Percentiles rank a stretch among this genome's conserved stretches.
phyloP scores from a whole-genome alignment of 192 early-diverging fungal genomes.

The Irineochytrium annulatum region DNA sequence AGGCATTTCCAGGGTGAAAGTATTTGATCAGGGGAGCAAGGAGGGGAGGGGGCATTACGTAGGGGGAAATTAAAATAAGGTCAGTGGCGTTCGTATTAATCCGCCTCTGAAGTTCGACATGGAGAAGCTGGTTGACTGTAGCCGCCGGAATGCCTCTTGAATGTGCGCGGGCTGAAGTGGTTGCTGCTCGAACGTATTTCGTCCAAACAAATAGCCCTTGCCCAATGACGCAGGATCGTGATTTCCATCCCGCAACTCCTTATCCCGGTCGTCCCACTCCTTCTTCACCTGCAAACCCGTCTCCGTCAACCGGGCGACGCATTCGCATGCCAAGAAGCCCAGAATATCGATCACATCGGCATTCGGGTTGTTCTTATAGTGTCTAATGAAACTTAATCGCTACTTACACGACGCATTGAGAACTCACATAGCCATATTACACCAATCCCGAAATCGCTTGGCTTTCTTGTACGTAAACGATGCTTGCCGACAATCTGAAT shows the following conservation, averaged over 20 bases:
- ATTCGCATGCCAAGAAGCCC: constrained; percentile 93
- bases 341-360: constrained; percentile 95
- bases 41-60: constrained; percentile 14
- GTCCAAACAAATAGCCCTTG: constrained; percentile 66
- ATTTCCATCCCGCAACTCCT: constrained; percentile 19
- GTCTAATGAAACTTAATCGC: constrained; percentile 26
- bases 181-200: constrained; percentile 72
- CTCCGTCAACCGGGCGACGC: constrained; percentile 89
- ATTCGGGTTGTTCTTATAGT: constrained; percentile 85
- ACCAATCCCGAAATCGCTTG: constrained; percentile 94
- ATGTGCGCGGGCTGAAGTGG: constrained; percentile 84
- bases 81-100: neutral
- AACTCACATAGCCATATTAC: constrained; percentile 69
- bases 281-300: constrained; percentile 62
- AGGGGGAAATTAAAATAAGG: neutral
- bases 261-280: constrained; percentile 42
- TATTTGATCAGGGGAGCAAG: constrained; percentile 6
- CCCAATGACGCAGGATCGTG: constrained; percentile 33
- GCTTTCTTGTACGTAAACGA: constrained; percentile 93
- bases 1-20: neutral
- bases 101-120: constrained; percentile 35
- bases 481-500: constrained; percentile 96
- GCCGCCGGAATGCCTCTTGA: constrained; percentile 85
- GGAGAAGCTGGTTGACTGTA: constrained; percentile 55
- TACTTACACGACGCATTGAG: no score